Evolutionary conservation across 441 rosid genomes (phyloP).

Genomic region (Erodium moschatum): DNA sequence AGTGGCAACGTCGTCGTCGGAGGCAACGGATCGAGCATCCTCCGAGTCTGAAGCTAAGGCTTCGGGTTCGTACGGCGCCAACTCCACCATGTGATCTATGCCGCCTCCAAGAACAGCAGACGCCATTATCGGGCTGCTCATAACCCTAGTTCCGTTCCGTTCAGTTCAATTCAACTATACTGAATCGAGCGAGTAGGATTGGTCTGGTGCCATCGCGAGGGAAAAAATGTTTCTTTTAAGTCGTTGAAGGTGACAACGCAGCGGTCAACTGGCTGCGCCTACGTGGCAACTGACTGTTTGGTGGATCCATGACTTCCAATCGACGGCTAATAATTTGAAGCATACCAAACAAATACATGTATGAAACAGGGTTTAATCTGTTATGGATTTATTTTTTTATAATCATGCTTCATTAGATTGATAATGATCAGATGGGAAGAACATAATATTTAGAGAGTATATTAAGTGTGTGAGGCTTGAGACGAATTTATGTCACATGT

Average conservation of each 20-base stretch:
- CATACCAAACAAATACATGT: too few relatives aligned
- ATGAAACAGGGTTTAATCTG: too few relatives aligned
- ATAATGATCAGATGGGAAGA: too few relatives aligned
- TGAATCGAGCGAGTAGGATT: too few relatives aligned
- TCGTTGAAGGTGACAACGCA: conserved; percentile 19
- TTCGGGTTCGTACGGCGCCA: conserved; percentile 40
- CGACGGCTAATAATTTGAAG: too few relatives aligned
- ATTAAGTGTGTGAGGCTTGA: too few relatives aligned
- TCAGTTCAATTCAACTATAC: neutral
- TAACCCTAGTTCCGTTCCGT: neutral
- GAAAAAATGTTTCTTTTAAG: neutral
- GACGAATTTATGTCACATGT: too few relatives aligned
- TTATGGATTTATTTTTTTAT: too few relatives aligned
- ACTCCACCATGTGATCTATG: conserved; percentile 50
- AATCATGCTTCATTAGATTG: too few relatives aligned
- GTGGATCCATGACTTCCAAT: neutral
- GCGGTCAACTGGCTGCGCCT: conserved; percentile 18
- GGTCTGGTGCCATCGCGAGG: neutral
- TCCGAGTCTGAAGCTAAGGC: conserved; percentile 22
- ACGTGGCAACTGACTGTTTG: conserved; percentile 14
- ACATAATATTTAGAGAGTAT: too few relatives aligned
- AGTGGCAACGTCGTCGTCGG: conserved; percentile 60
- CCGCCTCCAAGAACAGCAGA: conserved; percentile 25
- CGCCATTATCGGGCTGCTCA: conserved; percentile 19
- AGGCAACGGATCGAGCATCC: conserved; percentile 17